These are phyloP conservation scores for Afroboletus lepidellus DNA, from an alignment of 1,284 basidiomycete genomes.

Conservation along the genomic window DNA sequence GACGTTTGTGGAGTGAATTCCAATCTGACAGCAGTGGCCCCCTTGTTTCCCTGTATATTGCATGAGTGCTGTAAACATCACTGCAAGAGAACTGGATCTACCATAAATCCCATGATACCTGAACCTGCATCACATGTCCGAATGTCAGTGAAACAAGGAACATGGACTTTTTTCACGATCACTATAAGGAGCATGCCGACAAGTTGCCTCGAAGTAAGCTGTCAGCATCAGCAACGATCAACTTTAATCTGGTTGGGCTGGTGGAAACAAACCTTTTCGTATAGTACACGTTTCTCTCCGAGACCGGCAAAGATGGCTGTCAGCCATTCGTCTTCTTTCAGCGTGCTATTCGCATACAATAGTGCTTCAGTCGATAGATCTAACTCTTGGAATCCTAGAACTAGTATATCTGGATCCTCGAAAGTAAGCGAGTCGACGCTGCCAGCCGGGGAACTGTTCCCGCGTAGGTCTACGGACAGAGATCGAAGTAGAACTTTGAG, in stretches of 20 bases:
- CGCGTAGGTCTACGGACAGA: constrained; percentile 7
- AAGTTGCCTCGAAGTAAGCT: constrained; percentile 73
- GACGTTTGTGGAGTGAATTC: constrained; percentile 46
- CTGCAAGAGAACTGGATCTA: constrained; percentile 24
- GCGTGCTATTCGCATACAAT: constrained; percentile 58
- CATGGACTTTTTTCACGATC: constrained; percentile 55
- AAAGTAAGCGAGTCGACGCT: constrained; percentile 15
- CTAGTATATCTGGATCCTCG: constrained; percentile 60
- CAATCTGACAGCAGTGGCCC: constrained; percentile 62
- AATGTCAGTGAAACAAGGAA: constrained; percentile 50
- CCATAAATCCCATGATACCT: constrained; percentile 76
- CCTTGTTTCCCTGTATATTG: constrained; percentile 67
- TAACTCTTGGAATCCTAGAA: constrained; percentile 74
- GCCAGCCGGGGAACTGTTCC: constrained; percentile 21
- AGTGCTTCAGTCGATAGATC: constrained; percentile 74
- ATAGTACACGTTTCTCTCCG: constrained; percentile 61
- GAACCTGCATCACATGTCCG: constrained; percentile 53
- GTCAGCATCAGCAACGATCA: not conserved
- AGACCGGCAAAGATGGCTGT: constrained; percentile 61
- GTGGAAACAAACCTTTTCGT: constrained; percentile 55
- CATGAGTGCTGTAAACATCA: constrained; percentile 3
- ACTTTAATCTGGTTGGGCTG: not conserved
- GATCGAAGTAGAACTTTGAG: not conserved
- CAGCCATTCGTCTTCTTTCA: constrained; percentile 68
- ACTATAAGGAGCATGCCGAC: constrained; percentile 74